These are phyloP conservation scores for Pinus tabuliformis DNA, from an alignment of 75 land plant genomes.

Conservation along the genomic window DNA sequence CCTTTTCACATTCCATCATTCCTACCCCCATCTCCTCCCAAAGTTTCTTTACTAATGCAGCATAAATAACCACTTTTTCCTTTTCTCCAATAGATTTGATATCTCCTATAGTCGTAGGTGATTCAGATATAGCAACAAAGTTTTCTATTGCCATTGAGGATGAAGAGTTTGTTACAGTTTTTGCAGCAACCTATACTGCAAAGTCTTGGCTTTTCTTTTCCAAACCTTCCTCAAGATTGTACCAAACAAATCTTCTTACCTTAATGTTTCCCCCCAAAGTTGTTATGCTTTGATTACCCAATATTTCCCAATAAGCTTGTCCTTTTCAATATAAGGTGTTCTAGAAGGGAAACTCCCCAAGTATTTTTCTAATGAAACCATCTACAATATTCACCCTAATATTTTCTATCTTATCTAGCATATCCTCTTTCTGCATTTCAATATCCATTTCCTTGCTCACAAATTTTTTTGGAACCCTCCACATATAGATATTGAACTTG, in stretches of 20 bases:
- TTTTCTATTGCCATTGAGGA: conserved; percentile 17
- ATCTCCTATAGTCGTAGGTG: conserved; percentile 7
- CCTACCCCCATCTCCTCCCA: conserved; percentile 96
- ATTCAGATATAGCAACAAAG: conserved; percentile 6
- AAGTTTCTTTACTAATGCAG: conserved; percentile 83
- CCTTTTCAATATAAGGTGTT: conserved; percentile 90
- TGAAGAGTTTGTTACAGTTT: conserved; percentile 56
- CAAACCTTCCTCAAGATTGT: conserved; percentile 93
- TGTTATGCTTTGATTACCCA: conserved; percentile 76
- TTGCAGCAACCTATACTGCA: conserved; percentile 96
- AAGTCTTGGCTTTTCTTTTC: conserved; percentile 87
- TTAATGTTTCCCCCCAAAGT: conserved; percentile 93
- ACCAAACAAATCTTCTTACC: conserved; percentile 84
- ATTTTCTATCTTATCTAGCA: conserved; percentile 73
- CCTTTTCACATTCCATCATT: conserved; percentile 99
- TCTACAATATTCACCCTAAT: conserved; percentile 87
- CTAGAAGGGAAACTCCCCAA: conserved; percentile 83
- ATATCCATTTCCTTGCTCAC: conserved; percentile 80
- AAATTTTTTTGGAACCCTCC: conserved; percentile 83
- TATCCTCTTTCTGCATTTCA: conserved; percentile 93
- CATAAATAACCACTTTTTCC: conserved; percentile 59
- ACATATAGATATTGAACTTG: conserved; percentile 73
- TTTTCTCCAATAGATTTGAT: conserved; percentile 38
- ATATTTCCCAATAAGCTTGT: conserved; percentile 73
- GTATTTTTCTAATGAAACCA: conserved; percentile 76